Conservation (phyloP, 2,329 filamentous ascomycete genomes). For the Myriangium duriaei region DNA sequence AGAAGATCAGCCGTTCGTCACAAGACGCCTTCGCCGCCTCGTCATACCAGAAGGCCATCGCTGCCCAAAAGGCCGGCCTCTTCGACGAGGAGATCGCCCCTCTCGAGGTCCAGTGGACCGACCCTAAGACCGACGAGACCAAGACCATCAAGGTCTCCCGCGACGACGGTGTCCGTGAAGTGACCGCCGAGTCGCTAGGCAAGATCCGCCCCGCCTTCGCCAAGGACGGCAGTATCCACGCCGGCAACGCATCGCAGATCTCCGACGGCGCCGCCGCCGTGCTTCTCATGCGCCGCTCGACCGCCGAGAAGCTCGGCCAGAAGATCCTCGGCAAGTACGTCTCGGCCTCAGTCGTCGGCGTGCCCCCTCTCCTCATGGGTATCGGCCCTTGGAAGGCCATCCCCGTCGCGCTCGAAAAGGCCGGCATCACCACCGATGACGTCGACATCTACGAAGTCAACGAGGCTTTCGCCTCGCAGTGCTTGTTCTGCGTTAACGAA, state of each 20-base stretch:
- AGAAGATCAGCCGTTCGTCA: slow-evolving; percentile 53
- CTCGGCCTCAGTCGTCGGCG: slow-evolving; percentile 70
- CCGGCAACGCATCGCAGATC: slow-evolving; percentile 90
- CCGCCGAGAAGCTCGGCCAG: slow-evolving; percentile 78
- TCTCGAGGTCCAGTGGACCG: slow-evolving; percentile 72
- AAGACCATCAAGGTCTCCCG: slow-evolving; percentile 70
- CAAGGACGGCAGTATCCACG: slow-evolving; percentile 87
- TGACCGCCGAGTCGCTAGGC: slow-evolving; percentile 74
- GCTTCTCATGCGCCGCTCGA: slow-evolving; percentile 86
- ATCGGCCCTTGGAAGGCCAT: slow-evolving; percentile 93
- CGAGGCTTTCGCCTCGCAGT: slow-evolving; percentile 94
- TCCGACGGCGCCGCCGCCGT: slow-evolving; percentile 93
- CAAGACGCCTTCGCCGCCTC: slow-evolving; percentile 93
- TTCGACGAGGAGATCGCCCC: slow-evolving; percentile 88
- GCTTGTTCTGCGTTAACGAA: slow-evolving; percentile 84
- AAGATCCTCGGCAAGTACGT: slow-evolving; percentile 88
- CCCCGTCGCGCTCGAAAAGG: slow-evolving; percentile 77
- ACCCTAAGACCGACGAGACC: slow-evolving; percentile 80
- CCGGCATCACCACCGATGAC: slow-evolving; percentile 74
- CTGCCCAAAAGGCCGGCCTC: slow-evolving; percentile 76
- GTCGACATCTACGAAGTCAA: slow-evolving; percentile 99
- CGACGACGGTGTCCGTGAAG: slow-evolving; percentile 78
- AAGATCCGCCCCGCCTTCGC: slow-evolving; percentile 88
- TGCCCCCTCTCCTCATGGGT: slow-evolving; percentile 90
- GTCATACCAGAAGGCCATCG: slow-evolving; percentile 80